phyloP scores from a whole-genome alignment of 2,329 filamentous ascomycete genomes.

The Hypoxylon sp. region DNA sequence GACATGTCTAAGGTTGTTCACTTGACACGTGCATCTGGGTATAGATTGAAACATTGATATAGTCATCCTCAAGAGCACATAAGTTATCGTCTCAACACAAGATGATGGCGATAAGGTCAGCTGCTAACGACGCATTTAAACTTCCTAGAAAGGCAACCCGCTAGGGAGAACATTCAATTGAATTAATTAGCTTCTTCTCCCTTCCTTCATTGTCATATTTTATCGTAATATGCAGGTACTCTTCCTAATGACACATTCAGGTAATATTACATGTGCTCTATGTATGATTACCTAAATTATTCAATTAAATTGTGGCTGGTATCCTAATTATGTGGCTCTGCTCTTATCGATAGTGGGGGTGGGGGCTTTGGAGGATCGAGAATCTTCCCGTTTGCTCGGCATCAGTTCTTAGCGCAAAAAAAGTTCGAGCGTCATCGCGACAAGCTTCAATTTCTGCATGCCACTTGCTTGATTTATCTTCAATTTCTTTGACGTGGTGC shows the following conservation, averaged over 20 bases:
- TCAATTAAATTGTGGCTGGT: slow-evolving; percentile 23
- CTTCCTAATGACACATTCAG: not conserved
- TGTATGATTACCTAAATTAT: too few relatives aligned
- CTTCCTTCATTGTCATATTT: not conserved
- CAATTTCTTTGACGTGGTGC: slow-evolving; percentile 24
- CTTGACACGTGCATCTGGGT: not conserved
- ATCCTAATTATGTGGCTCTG: slow-evolving; percentile 12
- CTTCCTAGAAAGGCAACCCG: not conserved
- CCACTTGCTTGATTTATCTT: slow-evolving; percentile 16
- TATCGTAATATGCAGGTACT: not conserved
- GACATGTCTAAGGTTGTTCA: not conserved
- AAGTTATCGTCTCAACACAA: not conserved
- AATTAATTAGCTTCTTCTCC: not conserved
- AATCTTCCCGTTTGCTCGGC: slow-evolving; percentile 52
- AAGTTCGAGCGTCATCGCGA: slow-evolving; percentile 53
- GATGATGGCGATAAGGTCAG: not conserved
- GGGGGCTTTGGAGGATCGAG: slow-evolving; percentile 46
- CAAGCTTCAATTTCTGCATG: slow-evolving; percentile 28
- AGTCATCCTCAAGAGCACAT: too few relatives aligned
- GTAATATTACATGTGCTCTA: not conserved
- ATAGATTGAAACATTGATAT: not conserved
- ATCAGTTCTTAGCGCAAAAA: slow-evolving; percentile 49
- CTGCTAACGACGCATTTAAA: not conserved
- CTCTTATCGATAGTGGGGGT: slow-evolving; percentile 21
- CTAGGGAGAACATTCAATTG: not conserved